Conservation (phyloP, 2,329 filamentous ascomycete species). For the Paecilomyces formosus region DNA sequence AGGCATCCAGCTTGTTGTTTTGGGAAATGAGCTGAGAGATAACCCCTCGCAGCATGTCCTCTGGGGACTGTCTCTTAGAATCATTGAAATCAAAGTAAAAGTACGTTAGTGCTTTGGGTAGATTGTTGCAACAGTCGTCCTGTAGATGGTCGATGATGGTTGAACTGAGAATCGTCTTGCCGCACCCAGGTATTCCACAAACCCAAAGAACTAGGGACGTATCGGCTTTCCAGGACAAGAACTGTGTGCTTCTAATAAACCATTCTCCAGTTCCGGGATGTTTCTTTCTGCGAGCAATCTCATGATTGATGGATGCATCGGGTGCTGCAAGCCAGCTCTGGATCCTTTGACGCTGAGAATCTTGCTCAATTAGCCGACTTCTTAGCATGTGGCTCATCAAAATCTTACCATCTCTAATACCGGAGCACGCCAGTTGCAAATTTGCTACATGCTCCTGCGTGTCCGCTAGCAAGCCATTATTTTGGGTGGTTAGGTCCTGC, state of each 20-base stretch:
- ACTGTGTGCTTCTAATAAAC: conserved; percentile 23
- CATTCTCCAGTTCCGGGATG: conserved; percentile 27
- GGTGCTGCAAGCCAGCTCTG: conserved; percentile 11
- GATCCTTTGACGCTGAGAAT: not conserved
- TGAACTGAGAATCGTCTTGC: conserved; percentile 36
- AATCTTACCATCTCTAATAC: too few species aligned
- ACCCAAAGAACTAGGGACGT: conserved; percentile 29
- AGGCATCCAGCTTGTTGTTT: too few species aligned
- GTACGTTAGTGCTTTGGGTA: conserved; percentile 9
- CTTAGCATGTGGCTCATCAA: too few species aligned
- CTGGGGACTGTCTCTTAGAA: conserved; percentile 23
- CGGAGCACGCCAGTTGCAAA: too few species aligned
- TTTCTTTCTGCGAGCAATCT: conserved; percentile 20
- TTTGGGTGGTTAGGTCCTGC: too few species aligned
- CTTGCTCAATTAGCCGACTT: not conserved
- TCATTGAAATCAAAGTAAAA: conserved; percentile 37
- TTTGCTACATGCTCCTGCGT: too few species aligned
- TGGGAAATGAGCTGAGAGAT: conserved; percentile 27
- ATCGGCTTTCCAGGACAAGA: conserved; percentile 21
- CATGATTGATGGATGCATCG: conserved; percentile 27
- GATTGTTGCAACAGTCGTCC: conserved; percentile 4
- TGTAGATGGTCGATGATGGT: conserved; percentile 22
- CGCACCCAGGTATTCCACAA: conserved; percentile 34
- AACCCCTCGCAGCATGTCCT: conserved; percentile 30
- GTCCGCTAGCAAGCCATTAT: too few species aligned